phyloP scores from a whole-genome alignment of 345 rosid species.

The Anacardium occidentale region DNA sequence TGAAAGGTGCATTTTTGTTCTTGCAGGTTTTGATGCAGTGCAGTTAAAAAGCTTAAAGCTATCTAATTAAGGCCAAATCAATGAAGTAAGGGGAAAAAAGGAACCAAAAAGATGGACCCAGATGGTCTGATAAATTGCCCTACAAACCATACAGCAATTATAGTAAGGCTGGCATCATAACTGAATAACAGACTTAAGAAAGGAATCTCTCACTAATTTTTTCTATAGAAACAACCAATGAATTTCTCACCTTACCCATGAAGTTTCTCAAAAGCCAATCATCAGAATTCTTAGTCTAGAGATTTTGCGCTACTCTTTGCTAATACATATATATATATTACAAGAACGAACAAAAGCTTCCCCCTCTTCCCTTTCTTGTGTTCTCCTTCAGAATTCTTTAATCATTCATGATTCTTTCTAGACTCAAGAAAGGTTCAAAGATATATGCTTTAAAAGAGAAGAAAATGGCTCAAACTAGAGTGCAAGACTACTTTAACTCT shows the following conservation, averaged over 20 bases:
- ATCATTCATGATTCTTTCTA: slow-evolving; percentile 22
- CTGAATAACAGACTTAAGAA: slow-evolving; percentile 42
- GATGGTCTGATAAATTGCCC: too few species aligned
- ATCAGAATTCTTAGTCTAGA: not conserved
- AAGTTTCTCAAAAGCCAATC: slow-evolving; percentile 26
- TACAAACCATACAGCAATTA: not conserved
- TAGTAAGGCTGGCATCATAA: slow-evolving; percentile 17
- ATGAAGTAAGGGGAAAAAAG: not conserved
- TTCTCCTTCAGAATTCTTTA: not conserved
- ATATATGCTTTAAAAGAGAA: not conserved
- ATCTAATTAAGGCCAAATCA: not conserved
- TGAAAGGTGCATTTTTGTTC: not conserved
- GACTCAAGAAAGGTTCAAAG: slow-evolving; percentile 23
- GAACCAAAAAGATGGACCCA: not conserved
- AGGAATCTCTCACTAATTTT: slow-evolving; percentile 30
- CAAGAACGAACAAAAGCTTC: not conserved
- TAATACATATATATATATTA: slow-evolving; percentile 1
- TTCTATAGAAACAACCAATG: not conserved
- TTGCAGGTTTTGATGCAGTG: too few species aligned
- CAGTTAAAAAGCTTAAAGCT: not conserved
- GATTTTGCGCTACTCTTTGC: not conserved
- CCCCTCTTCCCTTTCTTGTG: slow-evolving; percentile 20
- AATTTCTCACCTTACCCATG: slow-evolving; percentile 20
- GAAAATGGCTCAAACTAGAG: slow-evolving; percentile 18
- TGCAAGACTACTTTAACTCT: not conserved